These are phyloP conservation scores for Fusarium coicis DNA, from an alignment of 2,329 filamentous ascomycete genomes.

Conservation along the genomic window DNA sequence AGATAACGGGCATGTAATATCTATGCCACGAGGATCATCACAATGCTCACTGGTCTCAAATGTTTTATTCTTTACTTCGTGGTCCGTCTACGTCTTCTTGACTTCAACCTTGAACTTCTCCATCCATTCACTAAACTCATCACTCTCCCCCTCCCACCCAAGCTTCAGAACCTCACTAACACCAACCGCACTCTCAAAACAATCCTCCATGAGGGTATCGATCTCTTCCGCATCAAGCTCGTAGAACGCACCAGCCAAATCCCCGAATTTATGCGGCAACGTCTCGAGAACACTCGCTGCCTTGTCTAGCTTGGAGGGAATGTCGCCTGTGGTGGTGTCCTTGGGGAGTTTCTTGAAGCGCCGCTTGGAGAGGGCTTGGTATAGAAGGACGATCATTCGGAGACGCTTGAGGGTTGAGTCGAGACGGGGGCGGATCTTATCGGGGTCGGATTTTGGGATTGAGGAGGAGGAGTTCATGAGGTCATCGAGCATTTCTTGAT, in stretches of 20 bases:
- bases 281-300: conserved; percentile 65
- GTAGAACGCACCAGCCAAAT: conserved; percentile 79
- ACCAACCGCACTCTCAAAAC: conserved; percentile 68
- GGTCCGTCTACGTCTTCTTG: conserved; percentile 51
- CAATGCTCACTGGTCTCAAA: conserved; percentile 39
- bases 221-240: conserved; percentile 70
- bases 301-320: conserved; percentile 63
- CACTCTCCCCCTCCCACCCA: conserved; percentile 72
- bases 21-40: conserved; percentile 15
- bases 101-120: conserved; percentile 65
- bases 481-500: conserved; percentile 72
- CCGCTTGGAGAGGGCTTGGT: conserved; percentile 75
- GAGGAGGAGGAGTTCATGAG: conserved; percentile 71
- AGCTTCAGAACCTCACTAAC: conserved; percentile 65
- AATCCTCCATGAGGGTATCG: conserved; percentile 66
- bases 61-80: background rate
- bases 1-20: conserved; percentile 24
- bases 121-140: conserved; percentile 85
- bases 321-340: conserved; percentile 42
- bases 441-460: conserved; percentile 72
- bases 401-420: conserved; percentile 72
- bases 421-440: conserved; percentile 72
- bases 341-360: conserved; percentile 69
- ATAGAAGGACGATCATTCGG: conserved; percentile 74
- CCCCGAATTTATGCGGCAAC: conserved; percentile 75